phyloP scores from a whole-genome alignment of 2,329 filamentous ascomycete species.

The Pezicula radicicola region DNA sequence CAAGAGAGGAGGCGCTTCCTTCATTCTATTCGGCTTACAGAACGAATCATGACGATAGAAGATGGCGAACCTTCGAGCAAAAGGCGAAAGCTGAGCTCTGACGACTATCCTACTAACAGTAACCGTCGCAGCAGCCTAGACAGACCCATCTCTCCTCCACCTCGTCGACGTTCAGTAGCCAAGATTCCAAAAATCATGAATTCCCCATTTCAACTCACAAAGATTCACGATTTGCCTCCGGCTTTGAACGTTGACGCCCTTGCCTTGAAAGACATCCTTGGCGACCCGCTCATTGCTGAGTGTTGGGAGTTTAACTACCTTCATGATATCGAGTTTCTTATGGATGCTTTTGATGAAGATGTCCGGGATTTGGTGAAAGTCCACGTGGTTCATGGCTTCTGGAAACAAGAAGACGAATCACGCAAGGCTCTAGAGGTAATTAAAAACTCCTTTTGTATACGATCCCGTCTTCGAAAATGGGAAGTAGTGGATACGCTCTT shows the following conservation, averaged over 20 bases:
- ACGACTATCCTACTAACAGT: constrained; percentile 4
- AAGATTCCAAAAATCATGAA: constrained; percentile 13
- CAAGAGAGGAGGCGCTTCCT: background rate
- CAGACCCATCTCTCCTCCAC: constrained; percentile 26
- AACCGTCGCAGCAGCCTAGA: constrained; percentile 11
- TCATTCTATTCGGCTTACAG: background rate
- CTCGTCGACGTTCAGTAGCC: constrained; percentile 10
- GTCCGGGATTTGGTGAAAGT: constrained; percentile 48
- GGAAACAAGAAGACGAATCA: constrained; percentile 63
- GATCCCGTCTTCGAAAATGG: background rate
- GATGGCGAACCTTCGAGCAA: constrained; percentile 20
- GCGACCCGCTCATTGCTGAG: constrained; percentile 54
- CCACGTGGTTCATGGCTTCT: constrained; percentile 61
- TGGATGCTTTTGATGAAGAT: constrained; percentile 53
- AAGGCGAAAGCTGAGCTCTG: constrained; percentile 18
- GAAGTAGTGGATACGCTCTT: no score
- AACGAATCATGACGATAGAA: constrained; percentile 12
- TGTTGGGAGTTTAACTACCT: constrained; percentile 56
- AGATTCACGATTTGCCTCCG: constrained; percentile 48
- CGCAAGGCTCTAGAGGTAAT: constrained; percentile 33
- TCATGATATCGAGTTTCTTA: constrained; percentile 56
- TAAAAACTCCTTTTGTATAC: constrained; percentile 30
- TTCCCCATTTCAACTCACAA: constrained; percentile 59
- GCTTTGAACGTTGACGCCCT: constrained; percentile 54
- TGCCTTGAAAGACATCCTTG: constrained; percentile 53